Percentiles rank a stretch among this genome's conserved stretches.
Evolutionary conservation across 2,329 filamentous ascomycete species (phyloP).

Genomic region (Microascus cirrosus): DNA sequence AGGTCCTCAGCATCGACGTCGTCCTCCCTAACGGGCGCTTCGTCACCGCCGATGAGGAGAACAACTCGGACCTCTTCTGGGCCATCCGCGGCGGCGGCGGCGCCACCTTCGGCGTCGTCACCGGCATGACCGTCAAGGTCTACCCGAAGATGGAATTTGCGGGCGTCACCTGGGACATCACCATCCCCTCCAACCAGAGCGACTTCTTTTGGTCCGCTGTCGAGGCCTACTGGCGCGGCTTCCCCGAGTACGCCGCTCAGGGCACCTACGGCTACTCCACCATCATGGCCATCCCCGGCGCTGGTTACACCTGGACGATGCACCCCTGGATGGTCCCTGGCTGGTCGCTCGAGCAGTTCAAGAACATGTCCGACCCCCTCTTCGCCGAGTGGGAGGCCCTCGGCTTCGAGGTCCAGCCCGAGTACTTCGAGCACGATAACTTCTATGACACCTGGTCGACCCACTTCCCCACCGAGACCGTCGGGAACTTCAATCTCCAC

Average conservation of each 20-base stretch:
- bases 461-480: conserved; percentile 25
- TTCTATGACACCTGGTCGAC: conserved; percentile 26
- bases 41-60: conserved; percentile 30
- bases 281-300: conserved; percentile 34
- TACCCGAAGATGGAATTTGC: conserved; percentile 30
- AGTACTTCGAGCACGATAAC: conserved; percentile 21
- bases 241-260: conserved; percentile 35
- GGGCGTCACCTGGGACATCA: conserved; percentile 32
- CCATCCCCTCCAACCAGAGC: conserved; percentile 13
- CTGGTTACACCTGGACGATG: conserved; percentile 12
- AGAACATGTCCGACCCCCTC: conserved; percentile 33
- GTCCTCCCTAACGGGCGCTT: conserved; percentile 37
- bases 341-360: conserved; percentile 28
- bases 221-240: conserved; percentile 23
- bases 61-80: conserved; percentile 52
- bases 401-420: conserved; percentile 18
- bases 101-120: conserved; percentile 46
- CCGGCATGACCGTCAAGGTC: conserved; percentile 41
- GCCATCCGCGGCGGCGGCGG: conserved; percentile 49
- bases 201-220: conserved; percentile 38
- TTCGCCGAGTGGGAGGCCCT: conserved; percentile 23
- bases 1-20: conserved; percentile 44
- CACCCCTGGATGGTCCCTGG: conserved; percentile 34
- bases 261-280: conserved; percentile 38
- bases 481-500: conserved; percentile 36